Evolutionary conservation across 257 asterid species (phyloP).

Genomic region (Paraleonurus japonicus): DNA sequence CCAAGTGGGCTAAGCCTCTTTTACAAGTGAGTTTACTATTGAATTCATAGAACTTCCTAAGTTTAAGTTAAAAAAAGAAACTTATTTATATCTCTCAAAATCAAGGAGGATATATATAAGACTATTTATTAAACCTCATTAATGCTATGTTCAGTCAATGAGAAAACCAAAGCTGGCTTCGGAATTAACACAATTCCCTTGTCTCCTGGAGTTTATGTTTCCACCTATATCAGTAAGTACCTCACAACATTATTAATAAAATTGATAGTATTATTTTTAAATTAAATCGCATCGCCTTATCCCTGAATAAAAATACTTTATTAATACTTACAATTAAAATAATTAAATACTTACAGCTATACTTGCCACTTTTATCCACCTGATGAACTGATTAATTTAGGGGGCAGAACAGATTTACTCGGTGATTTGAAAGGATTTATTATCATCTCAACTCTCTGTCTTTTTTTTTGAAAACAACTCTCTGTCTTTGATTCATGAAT

Average conservation of each 20-base stretch:
- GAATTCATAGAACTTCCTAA: too few species aligned
- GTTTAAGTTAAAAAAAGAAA: too few species aligned
- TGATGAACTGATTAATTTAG: constrained; percentile 17
- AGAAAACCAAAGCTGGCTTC: constrained; percentile 59
- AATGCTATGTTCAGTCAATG: constrained; percentile 32
- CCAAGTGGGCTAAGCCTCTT: too few species aligned
- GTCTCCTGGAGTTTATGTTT: constrained; percentile 65
- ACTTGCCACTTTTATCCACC: constrained; percentile 11
- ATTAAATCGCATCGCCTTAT: not conserved
- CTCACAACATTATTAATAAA: not conserved
- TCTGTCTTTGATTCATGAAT: constrained; percentile 32
- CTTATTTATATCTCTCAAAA: constrained; percentile 23
- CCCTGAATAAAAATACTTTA: not conserved
- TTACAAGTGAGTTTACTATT: too few species aligned
- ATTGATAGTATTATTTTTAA: not conserved
- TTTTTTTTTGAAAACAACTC: too few species aligned
- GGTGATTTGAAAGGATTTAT: constrained; percentile 22
- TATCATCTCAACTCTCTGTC: constrained; percentile 16
- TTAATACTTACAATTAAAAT: constrained; percentile 8
- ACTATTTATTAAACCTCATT: constrained; percentile 24
- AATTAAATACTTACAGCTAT: constrained; percentile 24
- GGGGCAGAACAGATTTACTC: constrained; percentile 23
- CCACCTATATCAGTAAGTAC: constrained; percentile 11
- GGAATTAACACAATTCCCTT: constrained; percentile 63
- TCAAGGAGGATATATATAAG: constrained; percentile 43